A percentile compares a stretch with the other conserved stretches of the same genome.
Conservation (phyloP, 2,329 filamentous ascomycete genomes). For the Monilinia vaccinii-corymbosi region DNA sequence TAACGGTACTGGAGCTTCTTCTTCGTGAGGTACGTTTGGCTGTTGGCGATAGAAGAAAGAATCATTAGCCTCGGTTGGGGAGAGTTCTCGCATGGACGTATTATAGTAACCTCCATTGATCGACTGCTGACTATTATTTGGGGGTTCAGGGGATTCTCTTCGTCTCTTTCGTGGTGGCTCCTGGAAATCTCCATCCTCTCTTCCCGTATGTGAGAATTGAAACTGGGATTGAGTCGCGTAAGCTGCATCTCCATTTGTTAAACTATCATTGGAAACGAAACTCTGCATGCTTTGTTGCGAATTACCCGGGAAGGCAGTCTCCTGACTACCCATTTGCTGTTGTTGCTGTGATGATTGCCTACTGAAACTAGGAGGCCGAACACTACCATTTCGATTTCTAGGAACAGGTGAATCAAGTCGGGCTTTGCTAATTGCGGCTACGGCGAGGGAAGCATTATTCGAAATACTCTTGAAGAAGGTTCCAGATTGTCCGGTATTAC, state of each 20-base stretch:
- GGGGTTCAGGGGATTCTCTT: slow-evolving; percentile 41
- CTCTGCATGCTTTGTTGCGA: slow-evolving; percentile 77
- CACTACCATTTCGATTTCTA: slow-evolving; percentile 47
- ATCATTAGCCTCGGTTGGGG: slow-evolving; percentile 72
- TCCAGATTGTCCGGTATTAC: slow-evolving; percentile 59
- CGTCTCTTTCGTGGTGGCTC: slow-evolving; percentile 79
- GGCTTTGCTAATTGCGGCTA: slow-evolving; percentile 94
- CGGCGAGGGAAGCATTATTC: slow-evolving; percentile 80
- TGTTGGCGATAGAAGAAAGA: slow-evolving; percentile 55
- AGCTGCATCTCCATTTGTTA: slow-evolving; percentile 55
- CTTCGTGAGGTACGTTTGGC: slow-evolving; percentile 34
- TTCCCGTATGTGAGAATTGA: slow-evolving; percentile 30
- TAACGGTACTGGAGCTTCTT: slow-evolving; percentile 50
- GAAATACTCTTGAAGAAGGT: slow-evolving; percentile 98
- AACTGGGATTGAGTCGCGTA: slow-evolving; percentile 49
- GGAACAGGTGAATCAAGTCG: slow-evolving; percentile 81
- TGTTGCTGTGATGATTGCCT: slow-evolving; percentile 67
- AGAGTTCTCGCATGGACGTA: slow-evolving; percentile 49
- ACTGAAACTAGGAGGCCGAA: slow-evolving; percentile 60
- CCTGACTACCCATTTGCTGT: slow-evolving; percentile 50
- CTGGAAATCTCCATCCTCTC: slow-evolving; percentile 41
- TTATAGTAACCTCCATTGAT: slow-evolving; percentile 36
- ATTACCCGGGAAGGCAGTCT: slow-evolving; percentile 57
- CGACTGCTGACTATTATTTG: slow-evolving; percentile 35
- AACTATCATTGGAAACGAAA: slow-evolving; percentile 65